Evolutionary conservation across 495 filamentous ascomycete genomes (phyloP).

Genomic region (Aspergillus avenaceus): DNA sequence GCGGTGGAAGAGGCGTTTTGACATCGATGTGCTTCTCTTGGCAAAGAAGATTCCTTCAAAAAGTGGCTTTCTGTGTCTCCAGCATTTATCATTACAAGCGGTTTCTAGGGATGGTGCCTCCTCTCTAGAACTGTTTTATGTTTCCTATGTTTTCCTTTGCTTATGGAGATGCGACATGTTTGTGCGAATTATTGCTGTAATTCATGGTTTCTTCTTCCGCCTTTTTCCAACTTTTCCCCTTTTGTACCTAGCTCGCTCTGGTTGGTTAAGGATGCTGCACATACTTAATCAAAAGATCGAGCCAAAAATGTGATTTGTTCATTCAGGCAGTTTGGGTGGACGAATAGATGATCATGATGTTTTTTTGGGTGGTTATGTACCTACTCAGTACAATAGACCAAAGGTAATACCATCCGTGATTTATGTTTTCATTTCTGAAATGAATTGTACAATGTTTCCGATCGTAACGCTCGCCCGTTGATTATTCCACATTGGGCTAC

Average conservation of each 20-base stretch:
- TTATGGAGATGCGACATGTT: constrained; percentile 43
- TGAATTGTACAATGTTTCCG: too few species aligned
- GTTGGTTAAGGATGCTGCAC: constrained; percentile 40
- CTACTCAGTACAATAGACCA: constrained; percentile 29
- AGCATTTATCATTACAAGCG: constrained; percentile 32
- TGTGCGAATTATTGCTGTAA: constrained; percentile 40
- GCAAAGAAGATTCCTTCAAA: constrained; percentile 33
- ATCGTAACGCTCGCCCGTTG: too few species aligned
- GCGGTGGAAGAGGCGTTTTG: constrained; percentile 28
- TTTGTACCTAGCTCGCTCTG: constrained; percentile 40
- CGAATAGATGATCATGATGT: constrained; percentile 22
- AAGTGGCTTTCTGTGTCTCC: constrained; percentile 46
- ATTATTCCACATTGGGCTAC: too few species aligned
- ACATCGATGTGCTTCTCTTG: constrained; percentile 27
- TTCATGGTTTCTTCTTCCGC: constrained; percentile 34
- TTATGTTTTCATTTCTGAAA: constrained; percentile 6
- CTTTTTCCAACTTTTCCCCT: constrained; percentile 22
- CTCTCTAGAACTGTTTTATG: constrained; percentile 38
- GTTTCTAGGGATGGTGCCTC: constrained; percentile 12
- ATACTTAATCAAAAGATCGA: constrained; percentile 42
- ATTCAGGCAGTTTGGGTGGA: constrained; percentile 25
- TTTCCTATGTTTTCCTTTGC: constrained; percentile 40
- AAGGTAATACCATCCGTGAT: constrained; percentile 30
- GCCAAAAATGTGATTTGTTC: constrained; percentile 44
- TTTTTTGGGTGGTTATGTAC: constrained; percentile 31